These are phyloP conservation scores for Immersiella caudata DNA, from an alignment of 495 filamentous ascomycete genomes.

Conservation along the genomic window DNA sequence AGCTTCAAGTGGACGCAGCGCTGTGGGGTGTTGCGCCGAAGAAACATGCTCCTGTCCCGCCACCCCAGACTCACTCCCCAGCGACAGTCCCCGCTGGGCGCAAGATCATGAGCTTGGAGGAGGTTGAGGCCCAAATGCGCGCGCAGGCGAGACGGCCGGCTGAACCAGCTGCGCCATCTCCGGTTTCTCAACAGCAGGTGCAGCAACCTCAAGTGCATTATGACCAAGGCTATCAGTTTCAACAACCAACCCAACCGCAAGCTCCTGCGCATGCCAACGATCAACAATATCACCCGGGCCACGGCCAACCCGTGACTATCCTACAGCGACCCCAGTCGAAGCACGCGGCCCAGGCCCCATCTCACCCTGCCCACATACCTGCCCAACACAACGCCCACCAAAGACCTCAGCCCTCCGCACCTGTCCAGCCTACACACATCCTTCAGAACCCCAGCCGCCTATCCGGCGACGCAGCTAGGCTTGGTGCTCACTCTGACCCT, in stretches of 20 bases:
- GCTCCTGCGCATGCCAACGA: constrained; percentile 31
- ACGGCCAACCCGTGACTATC: constrained; percentile 50
- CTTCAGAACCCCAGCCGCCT: constrained; percentile 53
- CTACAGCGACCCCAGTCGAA: constrained; percentile 50
- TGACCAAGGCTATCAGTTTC: constrained; percentile 30
- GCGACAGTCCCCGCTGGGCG: constrained; percentile 47
- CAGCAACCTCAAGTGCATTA: constrained; percentile 40
- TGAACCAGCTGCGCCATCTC: constrained; percentile 33
- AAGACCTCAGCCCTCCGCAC: constrained; percentile 53
- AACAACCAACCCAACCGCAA: constrained; percentile 36
- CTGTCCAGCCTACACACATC: constrained; percentile 59
- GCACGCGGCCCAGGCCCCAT: constrained; percentile 34
- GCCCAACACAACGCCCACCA: constrained; percentile 41
- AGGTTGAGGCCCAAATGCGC: constrained; percentile 93
- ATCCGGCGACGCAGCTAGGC: constrained; percentile 42
- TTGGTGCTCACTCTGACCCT: constrained; percentile 33
- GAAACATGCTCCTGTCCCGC: constrained; percentile 46
- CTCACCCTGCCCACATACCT: constrained; percentile 39
- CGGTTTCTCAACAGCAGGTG: constrained; percentile 32
- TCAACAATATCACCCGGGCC: constrained; percentile 31
- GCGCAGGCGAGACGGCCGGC: constrained; percentile 61
- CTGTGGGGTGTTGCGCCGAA: constrained; percentile 82
- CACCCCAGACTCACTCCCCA: constrained; percentile 33
- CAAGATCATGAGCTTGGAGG: constrained; percentile 95
- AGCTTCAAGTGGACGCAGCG: constrained; percentile 88